Evolutionary conservation across 768 basidiomycete genomes (phyloP).

Genomic region (Cubamyces sp.): DNA sequence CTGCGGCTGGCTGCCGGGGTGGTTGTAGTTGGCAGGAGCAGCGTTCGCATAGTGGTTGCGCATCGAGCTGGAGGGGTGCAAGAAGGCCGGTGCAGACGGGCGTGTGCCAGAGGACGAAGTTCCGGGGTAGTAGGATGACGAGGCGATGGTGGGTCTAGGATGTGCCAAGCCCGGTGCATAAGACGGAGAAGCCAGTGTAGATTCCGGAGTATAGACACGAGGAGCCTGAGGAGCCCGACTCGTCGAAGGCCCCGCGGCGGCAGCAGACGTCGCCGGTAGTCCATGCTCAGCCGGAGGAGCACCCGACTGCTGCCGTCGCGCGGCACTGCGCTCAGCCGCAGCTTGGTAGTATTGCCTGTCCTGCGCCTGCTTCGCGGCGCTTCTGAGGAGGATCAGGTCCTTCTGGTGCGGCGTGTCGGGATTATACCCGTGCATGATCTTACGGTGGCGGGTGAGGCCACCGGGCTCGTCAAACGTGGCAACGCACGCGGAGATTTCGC

Average conservation of each 20-base stretch:
- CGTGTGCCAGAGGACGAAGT: too few relatives aligned
- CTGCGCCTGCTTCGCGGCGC: neutral
- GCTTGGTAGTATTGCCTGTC: neutral
- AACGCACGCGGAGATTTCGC: neutral
- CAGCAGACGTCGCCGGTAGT: neutral
- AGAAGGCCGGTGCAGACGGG: too few relatives aligned
- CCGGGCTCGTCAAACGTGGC: neutral
- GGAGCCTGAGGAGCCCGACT: neutral
- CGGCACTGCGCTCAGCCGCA: neutral
- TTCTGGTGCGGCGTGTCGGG: neutral
- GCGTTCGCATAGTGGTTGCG: too few relatives aligned
- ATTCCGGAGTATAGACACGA: too few relatives aligned
- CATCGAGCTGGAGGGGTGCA: too few relatives aligned
- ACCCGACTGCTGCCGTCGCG: neutral
- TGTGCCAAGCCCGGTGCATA: too few relatives aligned
- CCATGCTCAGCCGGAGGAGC: neutral
- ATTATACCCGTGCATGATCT: neutral
- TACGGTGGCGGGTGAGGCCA: slow-evolving; percentile 1
- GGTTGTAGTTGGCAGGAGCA: too few relatives aligned
- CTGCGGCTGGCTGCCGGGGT: neutral
- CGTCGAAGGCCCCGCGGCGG: neutral
- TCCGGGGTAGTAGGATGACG: too few relatives aligned
- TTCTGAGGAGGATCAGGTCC: neutral
- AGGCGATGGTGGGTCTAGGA: too few relatives aligned
- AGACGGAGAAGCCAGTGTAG: too few relatives aligned